Evolutionary conservation across 2,329 filamentous ascomycete species (phyloP), one percentile per base, ranked within the genome.

Genomic region (Calonectria fujianensis): DNA sequence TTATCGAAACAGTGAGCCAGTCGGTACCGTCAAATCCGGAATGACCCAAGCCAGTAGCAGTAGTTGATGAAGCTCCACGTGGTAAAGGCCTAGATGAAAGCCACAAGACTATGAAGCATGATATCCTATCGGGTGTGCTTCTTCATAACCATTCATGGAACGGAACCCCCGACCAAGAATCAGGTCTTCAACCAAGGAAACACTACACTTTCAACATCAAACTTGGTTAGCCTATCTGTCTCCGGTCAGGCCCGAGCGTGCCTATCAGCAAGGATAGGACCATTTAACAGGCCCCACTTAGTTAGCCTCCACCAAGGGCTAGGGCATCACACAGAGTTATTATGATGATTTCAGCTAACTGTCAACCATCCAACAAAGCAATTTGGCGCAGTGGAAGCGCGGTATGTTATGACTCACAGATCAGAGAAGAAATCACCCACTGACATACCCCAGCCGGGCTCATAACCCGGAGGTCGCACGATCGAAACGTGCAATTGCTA

Each of bases 401-500:
- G 41, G 41, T 48, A 48, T n/a, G 41, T 48, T 48, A n/a, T n/a
- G 20, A 48, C 18, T n/a, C 41, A 48, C 20, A 10, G 20, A 48
- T n/a, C 18, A 0, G 20, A n/a, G 2, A n/a, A n/a, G 1, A n/a
- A n/a, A 20, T 48, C 41, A 48, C 18, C 6, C 6, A 48, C 41
- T 48, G 10, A 48, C 20, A 10, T n/a, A n/a, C 4, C 1, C 10
- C 20, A 48, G 41, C 41, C 41, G 41, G 41, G 41, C 41, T 48
- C 41, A 48, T 48, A 48, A 48, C 41, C 41, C 41, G 41, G 41
- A 48, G 41, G 41, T 48, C 41, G 41, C 41, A 48, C 41, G 41
- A 48, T 48, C 41, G 41, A 48, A 48, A 48, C 41, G 41, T 48
- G 41, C 41, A 48, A 48, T 48, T 48, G 41, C 41, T 48, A 48